Conservation (phyloP, 2,329 filamentous ascomycete species). For the Scytalidium sp. region DNA sequence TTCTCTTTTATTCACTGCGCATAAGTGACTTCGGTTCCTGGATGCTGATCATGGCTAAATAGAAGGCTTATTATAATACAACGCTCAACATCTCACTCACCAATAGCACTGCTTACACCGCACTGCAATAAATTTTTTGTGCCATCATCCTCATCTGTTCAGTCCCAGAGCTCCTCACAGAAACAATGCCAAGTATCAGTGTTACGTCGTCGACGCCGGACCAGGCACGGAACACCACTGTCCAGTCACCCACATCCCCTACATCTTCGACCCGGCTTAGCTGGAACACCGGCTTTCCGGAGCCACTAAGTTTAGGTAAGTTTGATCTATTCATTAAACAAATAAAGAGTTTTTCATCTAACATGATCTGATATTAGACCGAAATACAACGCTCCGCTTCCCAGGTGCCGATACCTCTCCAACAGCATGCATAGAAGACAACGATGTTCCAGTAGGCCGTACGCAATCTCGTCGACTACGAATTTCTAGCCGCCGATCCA, state of each 20-base stretch:
- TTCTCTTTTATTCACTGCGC: no score
- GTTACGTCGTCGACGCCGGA: neutral
- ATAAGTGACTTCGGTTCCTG: no score
- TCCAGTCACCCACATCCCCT: neutral
- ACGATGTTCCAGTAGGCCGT: slow-evolving; percentile 44
- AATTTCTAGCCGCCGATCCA: slow-evolving; percentile 12
- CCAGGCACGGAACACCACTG: neutral
- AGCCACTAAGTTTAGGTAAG: slow-evolving; percentile 25
- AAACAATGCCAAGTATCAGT: no score
- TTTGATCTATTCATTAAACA: no score
- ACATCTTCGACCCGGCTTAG: slow-evolving; percentile 26
- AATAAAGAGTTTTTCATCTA: no score
- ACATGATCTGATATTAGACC: slow-evolving; percentile 27
- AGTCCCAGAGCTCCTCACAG: no score
- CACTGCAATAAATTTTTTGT: no score
- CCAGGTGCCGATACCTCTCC: slow-evolving; percentile 58
- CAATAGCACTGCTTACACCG: no score
- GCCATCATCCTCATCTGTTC: no score
- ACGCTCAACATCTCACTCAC: no score
- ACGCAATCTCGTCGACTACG: slow-evolving; percentile 14
- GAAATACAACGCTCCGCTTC: slow-evolving; percentile 60
- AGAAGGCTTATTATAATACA: no score
- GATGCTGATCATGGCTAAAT: no score
- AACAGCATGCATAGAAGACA: slow-evolving; percentile 53
- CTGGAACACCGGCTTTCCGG: slow-evolving; percentile 33